Evolutionary conservation across 345 rosid species (phyloP).

Genomic region (Nephelium lappaceum): DNA sequence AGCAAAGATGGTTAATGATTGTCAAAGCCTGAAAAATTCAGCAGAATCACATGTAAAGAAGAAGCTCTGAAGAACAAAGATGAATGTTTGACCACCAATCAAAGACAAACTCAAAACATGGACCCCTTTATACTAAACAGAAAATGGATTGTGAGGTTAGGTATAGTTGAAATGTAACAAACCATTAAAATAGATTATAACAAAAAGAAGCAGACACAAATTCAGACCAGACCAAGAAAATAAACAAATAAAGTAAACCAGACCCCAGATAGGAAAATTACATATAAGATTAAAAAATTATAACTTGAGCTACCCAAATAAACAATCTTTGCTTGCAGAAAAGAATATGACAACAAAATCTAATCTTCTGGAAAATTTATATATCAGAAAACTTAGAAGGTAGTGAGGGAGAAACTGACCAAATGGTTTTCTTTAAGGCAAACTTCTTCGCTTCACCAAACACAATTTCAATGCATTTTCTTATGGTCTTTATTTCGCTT

Average conservation of each 20-base stretch:
- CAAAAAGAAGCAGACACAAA: slow-evolving; percentile 14
- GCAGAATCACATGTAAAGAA: slow-evolving; percentile 22
- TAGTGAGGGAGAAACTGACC: slow-evolving; percentile 28
- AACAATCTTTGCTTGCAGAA: slow-evolving; percentile 17
- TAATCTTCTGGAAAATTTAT: slow-evolving; percentile 26
- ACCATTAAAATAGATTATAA: slow-evolving; percentile 24
- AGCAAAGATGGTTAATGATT: slow-evolving; percentile 17
- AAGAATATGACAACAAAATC: slow-evolving; percentile 13
- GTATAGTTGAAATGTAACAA: slow-evolving; percentile 34
- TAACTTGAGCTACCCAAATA: slow-evolving; percentile 14
- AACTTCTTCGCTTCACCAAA: slow-evolving; percentile 21
- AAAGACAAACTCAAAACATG: slow-evolving; percentile 13
- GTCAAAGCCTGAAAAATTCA: slow-evolving; percentile 37
- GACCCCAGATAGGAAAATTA: slow-evolving; percentile 24
- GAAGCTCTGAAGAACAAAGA: slow-evolving; percentile 26
- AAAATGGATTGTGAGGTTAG: slow-evolving; percentile 32
- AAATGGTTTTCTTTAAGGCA: slow-evolving; percentile 2
- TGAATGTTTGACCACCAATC: slow-evolving; percentile 29
- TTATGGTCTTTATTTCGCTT: not conserved
- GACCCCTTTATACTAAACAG: slow-evolving; percentile 6
- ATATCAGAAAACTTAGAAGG: slow-evolving; percentile 2
- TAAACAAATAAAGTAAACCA: not conserved
- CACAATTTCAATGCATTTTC: not conserved
- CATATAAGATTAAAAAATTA: not conserved
- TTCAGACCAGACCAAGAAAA: slow-evolving; percentile 11